These are phyloP conservation scores for Schizochytrium sp. DNA, from an alignment of 108 stramenopile species.

Conservation along the genomic window DNA sequence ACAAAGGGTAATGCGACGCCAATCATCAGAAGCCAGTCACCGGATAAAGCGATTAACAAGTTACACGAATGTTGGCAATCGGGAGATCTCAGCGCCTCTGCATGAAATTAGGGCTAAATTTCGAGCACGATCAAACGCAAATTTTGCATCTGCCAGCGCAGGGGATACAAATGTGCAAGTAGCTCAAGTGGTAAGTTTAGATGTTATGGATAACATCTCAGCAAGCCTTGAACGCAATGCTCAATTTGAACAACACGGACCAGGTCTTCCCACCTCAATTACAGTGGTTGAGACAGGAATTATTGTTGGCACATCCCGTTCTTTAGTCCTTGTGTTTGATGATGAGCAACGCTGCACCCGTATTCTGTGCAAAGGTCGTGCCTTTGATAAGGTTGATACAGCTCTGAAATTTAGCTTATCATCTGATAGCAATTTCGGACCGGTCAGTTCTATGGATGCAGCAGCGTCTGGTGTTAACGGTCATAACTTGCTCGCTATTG, in stretches of 20 bases:
- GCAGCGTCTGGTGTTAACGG: constrained; percentile 16
- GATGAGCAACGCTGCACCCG: constrained; percentile 2
- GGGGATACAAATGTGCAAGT: neutral
- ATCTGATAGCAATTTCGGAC: neutral
- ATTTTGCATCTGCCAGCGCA: neutral
- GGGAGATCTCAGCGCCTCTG: constrained; percentile 15
- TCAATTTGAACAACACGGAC: constrained; percentile 19
- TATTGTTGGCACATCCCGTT: constrained; percentile 35
- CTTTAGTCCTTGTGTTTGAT: constrained; percentile 10
- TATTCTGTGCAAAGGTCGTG: neutral
- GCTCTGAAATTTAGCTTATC: neutral
- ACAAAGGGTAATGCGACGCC: neutral
- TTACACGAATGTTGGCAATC: constrained; percentile 49
- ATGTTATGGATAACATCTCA: constrained; percentile 9
- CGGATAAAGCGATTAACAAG: constrained; percentile 7
- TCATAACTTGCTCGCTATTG: neutral
- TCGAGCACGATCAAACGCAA: neutral
- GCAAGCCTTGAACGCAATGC: neutral
- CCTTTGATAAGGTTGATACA: constrained; percentile 35
- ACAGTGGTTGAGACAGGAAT: neutral
- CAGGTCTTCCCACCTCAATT: constrained; percentile 55
- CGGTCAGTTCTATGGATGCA: constrained; percentile 29
- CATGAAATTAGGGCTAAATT: constrained; percentile 18
- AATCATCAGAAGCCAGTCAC: neutral
- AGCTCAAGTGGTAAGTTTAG: constrained; percentile 32